A percentile compares a stretch with the other conserved stretches of the same genome.
Evolutionary conservation across 2,329 filamentous ascomycete species (phyloP).

Genomic region (Fusarium nurragi): DNA sequence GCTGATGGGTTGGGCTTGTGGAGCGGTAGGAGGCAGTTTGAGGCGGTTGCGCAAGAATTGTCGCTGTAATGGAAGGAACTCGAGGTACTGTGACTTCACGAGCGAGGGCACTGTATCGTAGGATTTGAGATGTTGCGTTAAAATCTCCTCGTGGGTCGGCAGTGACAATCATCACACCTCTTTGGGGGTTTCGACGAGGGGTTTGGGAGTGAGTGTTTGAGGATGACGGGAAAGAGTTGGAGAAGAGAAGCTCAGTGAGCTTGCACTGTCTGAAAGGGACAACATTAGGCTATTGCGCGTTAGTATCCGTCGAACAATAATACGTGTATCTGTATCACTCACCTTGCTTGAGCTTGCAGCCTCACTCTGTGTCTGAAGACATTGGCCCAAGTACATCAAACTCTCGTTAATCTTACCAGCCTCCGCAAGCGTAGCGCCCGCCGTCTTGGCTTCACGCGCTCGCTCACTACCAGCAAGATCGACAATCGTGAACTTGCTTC

Average conservation of each 20-base stretch:
- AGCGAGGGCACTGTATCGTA: slow-evolving; percentile 92
- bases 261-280: slow-evolving; percentile 87
- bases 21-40: slow-evolving; percentile 39
- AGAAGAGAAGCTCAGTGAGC: slow-evolving; percentile 84
- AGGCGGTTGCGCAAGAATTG: slow-evolving; percentile 62
- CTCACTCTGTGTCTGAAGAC: slow-evolving; percentile 93
- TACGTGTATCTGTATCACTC: slow-evolving; percentile 36
- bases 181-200: slow-evolving; percentile 75
- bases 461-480: slow-evolving; percentile 94
- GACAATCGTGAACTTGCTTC: slow-evolving; percentile 85
- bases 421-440: slow-evolving; percentile 90
- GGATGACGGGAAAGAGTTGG: slow-evolving; percentile 82
- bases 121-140: slow-evolving; percentile 95
- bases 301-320: background rate
- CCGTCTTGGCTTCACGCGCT: slow-evolving; percentile 91
- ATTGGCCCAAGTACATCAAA: slow-evolving; percentile 97
- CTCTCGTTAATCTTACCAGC: slow-evolving; percentile 99
- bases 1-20: slow-evolving; percentile 49
- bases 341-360: slow-evolving; percentile 78
- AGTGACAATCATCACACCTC: slow-evolving; percentile 94
- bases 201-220: slow-evolving; percentile 51
- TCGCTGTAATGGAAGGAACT: slow-evolving; percentile 81
- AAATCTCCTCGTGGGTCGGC: slow-evolving; percentile 93
- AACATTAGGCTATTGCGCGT: slow-evolving; percentile 66
- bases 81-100: slow-evolving; percentile 92